Conservation (phyloP, 441 rosid species). For the Bocquillonia castaneifolia region DNA sequence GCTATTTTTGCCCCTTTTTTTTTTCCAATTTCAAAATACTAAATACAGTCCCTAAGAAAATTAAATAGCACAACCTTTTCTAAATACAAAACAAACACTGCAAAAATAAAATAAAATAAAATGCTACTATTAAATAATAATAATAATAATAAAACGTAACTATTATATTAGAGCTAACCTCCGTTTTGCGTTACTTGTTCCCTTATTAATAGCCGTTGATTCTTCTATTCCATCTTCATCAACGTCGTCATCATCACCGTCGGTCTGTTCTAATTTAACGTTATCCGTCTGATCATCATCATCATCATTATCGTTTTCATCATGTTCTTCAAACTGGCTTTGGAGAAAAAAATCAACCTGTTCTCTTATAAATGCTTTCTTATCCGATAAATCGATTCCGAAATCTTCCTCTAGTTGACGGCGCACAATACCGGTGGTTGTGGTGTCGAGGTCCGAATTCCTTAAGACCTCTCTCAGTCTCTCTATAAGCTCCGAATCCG, state of each 20-base stretch:
- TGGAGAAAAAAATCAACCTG: constrained; percentile 54
- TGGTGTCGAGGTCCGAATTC: constrained; percentile 49
- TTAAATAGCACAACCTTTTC: too few species aligned
- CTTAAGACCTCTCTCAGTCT: constrained; percentile 43
- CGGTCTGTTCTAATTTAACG: constrained; percentile 35
- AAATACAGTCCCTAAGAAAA: too few species aligned
- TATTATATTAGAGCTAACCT: constrained; percentile 25
- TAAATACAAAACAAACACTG: too few species aligned
- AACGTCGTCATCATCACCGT: constrained; percentile 20
- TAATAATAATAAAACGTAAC: not conserved
- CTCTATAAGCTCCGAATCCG: constrained; percentile 46
- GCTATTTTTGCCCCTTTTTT: too few species aligned
- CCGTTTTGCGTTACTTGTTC: constrained; percentile 26
- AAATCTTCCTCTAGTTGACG: constrained; percentile 57
- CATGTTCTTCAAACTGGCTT: constrained; percentile 33
- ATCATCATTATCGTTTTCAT: constrained; percentile 14
- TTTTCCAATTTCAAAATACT: too few species aligned
- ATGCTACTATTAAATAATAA: too few species aligned
- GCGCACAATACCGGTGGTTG: constrained; percentile 49
- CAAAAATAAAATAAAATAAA: too few species aligned
- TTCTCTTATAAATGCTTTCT: constrained; percentile 47
- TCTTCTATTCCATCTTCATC: constrained; percentile 26
- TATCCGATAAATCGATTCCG: constrained; percentile 48
- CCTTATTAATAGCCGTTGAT: constrained; percentile 15
- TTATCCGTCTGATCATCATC: constrained; percentile 29